Evolutionary conservation across 139 green algal genomes (phyloP).

Genomic region (Zygnema cylindricum): DNA sequence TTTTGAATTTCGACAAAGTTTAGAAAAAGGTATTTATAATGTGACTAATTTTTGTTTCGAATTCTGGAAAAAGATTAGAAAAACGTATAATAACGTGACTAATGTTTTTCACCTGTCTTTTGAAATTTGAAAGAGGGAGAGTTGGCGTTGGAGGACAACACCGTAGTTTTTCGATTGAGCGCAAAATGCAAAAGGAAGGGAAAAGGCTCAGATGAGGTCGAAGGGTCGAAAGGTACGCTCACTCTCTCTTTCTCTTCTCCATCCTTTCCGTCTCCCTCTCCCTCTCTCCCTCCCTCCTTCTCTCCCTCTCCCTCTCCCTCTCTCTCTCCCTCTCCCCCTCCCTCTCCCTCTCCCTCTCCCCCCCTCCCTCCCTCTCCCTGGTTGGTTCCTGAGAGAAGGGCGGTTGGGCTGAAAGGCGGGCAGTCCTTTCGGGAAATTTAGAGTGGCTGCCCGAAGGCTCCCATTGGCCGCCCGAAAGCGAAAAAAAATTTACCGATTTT

Average conservation of each 20-base stretch:
- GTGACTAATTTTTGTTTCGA: too few species aligned
- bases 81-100: too few species aligned
- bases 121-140: constrained; percentile 57
- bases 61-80: too few species aligned
- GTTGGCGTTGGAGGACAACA: constrained; percentile 72
- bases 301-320: background rate
- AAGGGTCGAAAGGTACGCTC: constrained; percentile 64
- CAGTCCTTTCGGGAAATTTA: constrained; percentile 73
- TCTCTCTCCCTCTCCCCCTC: background rate
- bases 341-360: background rate
- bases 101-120: too few species aligned
- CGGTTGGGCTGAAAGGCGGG: background rate
- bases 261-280: background rate
- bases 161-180: constrained; percentile 76
- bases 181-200: constrained; percentile 67
- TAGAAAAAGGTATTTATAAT: too few species aligned
- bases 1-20: too few species aligned
- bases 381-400: background rate
- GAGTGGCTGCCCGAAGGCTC: constrained; percentile 86
- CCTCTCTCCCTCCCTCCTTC: background rate
- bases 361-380: background rate
- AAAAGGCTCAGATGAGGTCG: background rate
- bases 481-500: constrained; percentile 65
- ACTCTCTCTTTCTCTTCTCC: constrained; percentile 5
- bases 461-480: constrained; percentile 75